A percentile compares a stretch with the other conserved stretches of the same genome.
Evolutionary conservation across 2,329 filamentous ascomycete genomes (phyloP).

Genomic region (Aureobasidium melanogenum): DNA sequence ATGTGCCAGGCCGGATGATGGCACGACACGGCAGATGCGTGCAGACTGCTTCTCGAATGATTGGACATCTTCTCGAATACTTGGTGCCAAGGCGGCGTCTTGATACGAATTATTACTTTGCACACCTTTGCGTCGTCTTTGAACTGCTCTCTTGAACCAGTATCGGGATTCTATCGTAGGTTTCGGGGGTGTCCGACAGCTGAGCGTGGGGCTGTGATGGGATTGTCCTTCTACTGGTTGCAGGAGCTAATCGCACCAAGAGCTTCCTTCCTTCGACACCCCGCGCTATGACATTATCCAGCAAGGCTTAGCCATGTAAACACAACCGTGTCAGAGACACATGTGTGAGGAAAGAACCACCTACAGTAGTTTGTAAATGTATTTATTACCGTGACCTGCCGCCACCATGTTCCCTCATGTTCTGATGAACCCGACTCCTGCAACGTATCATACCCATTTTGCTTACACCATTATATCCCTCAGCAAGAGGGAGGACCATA

Average conservation of each 20-base stretch:
- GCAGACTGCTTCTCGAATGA: background rate
- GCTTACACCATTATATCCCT: background rate
- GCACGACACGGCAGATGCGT: background rate
- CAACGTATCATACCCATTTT: background rate
- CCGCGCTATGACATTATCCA: background rate
- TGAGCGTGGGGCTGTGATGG: background rate
- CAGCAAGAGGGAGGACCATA: background rate
- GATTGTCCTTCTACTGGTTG: background rate
- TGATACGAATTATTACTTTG: background rate
- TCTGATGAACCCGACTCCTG: background rate
- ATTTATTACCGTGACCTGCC: background rate
- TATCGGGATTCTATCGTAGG: background rate
- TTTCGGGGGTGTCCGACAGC: background rate
- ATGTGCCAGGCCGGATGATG: background rate
- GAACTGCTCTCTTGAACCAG: background rate
- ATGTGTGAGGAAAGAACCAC: background rate
- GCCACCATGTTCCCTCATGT: background rate
- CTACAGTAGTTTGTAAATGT: background rate
- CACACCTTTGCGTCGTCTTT: background rate
- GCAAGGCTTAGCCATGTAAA: conserved; percentile 4
- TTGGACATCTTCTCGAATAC: conserved; percentile 3
- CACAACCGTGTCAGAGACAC: background rate
- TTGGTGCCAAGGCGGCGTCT: background rate
- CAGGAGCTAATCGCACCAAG: background rate
- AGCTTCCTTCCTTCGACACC: background rate